phyloP scores from a whole-genome alignment of 208 protist species.

The Zelonia costaricensis region DNA sequence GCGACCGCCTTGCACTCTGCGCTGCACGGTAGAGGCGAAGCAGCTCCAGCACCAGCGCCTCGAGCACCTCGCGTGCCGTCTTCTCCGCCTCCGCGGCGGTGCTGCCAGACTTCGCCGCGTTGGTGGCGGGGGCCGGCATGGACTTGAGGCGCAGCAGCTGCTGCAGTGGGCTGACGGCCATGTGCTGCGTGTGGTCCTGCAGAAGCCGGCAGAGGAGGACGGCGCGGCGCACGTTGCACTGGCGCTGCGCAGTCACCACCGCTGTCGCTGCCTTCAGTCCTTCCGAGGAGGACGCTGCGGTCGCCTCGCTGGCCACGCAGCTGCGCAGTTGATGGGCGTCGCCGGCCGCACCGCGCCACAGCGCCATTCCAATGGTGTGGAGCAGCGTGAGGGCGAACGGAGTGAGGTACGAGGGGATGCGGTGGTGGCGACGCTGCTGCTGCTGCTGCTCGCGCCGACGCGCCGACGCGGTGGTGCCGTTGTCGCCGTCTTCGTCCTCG shows the following conservation, averaged over 20 bases:
- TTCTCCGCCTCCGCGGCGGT: not conserved
- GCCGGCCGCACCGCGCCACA: constrained; percentile 30
- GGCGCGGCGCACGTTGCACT: constrained; percentile 33
- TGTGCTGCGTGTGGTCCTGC: constrained; percentile 64
- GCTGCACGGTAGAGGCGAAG: constrained; percentile 15
- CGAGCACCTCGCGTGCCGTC: constrained; percentile 19
- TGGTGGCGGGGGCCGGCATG: not conserved
- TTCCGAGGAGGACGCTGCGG: not conserved
- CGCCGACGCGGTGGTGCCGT: not conserved
- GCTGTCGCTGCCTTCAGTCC: too few species aligned
- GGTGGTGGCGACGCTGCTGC: not conserved
- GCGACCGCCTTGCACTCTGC: constrained; percentile 1
- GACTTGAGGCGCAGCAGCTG: constrained; percentile 51
- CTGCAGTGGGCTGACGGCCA: constrained; percentile 53
- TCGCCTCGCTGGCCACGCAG: not conserved
- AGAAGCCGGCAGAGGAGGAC: constrained; percentile 67
- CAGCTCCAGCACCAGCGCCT: constrained; percentile 15
- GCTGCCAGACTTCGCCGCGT: not conserved
- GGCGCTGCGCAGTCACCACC: constrained; percentile 12
- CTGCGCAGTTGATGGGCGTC: constrained; percentile 13
- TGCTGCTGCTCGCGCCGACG: not conserved
- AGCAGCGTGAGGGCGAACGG: constrained; percentile 65
- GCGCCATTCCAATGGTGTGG: constrained; percentile 35
- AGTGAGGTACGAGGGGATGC: constrained; percentile 48
- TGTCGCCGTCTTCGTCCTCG: constrained; percentile 7